Conservation (phyloP, 2,329 filamentous ascomycete genomes). For the Hymenoscyphus albidus region DNA sequence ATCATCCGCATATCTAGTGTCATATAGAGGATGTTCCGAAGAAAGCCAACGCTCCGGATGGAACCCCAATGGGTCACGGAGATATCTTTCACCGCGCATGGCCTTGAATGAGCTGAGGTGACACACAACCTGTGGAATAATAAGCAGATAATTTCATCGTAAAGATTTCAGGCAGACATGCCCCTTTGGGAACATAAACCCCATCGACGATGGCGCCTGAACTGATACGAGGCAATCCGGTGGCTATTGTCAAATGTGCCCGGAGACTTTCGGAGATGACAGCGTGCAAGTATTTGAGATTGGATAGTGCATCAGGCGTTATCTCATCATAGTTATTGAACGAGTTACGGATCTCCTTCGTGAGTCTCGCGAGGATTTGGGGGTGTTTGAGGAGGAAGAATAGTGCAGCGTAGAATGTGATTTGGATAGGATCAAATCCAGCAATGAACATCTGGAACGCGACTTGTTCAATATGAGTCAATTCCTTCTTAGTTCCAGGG, state of each 20-base stretch:
- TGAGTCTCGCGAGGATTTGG: neutral
- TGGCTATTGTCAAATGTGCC: neutral
- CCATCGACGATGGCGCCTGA: constrained; percentile 16
- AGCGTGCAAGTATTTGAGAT: constrained; percentile 2
- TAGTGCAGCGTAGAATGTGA: constrained; percentile 7
- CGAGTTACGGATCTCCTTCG: constrained; percentile 2
- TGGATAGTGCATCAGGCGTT: neutral
- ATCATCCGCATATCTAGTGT: constrained; percentile 9
- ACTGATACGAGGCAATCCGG: constrained; percentile 12
- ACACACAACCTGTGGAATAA: neutral
- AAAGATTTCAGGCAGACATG: neutral
- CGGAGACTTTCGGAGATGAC: neutral
- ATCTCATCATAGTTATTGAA: constrained; percentile 8
- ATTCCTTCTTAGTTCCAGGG: constrained; percentile 4
- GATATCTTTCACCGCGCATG: constrained; percentile 6
- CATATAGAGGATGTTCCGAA: constrained; percentile 10
- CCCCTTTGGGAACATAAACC: constrained; percentile 14
- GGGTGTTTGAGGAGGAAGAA: constrained; percentile 7
- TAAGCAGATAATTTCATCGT: neutral
- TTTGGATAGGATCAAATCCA: constrained; percentile 9
- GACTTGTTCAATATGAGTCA: constrained; percentile 10
- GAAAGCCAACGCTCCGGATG: constrained; percentile 17
- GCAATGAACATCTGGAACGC: constrained; percentile 11
- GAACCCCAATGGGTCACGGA: constrained; percentile 10
- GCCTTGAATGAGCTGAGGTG: constrained; percentile 5